Percentiles rank a stretch among this genome's conserved stretches.
phyloP scores from a whole-genome alignment of 768 basidiomycete genomes.

The Lactifluus hygrophoroides region DNA sequence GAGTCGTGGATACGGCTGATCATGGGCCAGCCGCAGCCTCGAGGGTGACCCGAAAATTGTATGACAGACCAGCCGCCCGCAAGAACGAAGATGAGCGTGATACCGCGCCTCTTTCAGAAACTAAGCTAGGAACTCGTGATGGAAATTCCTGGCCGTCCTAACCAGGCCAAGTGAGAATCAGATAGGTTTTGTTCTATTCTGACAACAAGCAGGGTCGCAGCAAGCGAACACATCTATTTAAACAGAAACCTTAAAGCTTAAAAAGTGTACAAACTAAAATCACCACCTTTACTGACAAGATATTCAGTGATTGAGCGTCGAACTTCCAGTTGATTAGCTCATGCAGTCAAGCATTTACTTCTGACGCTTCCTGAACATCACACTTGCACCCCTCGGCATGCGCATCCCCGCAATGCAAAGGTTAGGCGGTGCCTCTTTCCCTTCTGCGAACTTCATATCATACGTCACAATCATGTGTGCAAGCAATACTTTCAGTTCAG shows the following conservation, averaged over 20 bases:
- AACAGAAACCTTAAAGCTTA: neutral
- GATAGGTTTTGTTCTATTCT: neutral
- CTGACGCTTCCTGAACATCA: conserved; percentile 23
- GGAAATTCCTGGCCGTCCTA: neutral
- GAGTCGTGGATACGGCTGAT: neutral
- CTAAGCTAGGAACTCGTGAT: neutral
- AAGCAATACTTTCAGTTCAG: conserved; percentile 22
- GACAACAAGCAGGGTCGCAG: too few species aligned
- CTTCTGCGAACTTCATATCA: conserved; percentile 22
- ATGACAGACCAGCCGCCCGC: neutral
- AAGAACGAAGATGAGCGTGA: too few species aligned
- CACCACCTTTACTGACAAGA: too few species aligned
- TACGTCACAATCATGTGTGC: conserved; percentile 23
- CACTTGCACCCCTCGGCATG: conserved; percentile 12
- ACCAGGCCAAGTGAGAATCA: neutral
- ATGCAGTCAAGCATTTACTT: neutral
- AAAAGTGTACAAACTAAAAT: neutral
- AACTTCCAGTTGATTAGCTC: neutral
- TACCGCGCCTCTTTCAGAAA: too few species aligned
- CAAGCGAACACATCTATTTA: neutral
- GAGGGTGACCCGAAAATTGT: neutral
- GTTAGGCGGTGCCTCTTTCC: conserved; percentile 4
- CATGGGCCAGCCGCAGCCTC: neutral
- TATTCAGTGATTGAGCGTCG: too few species aligned
- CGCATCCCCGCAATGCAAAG: neutral